Evolutionary conservation across 352 stramenopile genomes (phyloP).

Genomic region (Phytophthora vignae): DNA sequence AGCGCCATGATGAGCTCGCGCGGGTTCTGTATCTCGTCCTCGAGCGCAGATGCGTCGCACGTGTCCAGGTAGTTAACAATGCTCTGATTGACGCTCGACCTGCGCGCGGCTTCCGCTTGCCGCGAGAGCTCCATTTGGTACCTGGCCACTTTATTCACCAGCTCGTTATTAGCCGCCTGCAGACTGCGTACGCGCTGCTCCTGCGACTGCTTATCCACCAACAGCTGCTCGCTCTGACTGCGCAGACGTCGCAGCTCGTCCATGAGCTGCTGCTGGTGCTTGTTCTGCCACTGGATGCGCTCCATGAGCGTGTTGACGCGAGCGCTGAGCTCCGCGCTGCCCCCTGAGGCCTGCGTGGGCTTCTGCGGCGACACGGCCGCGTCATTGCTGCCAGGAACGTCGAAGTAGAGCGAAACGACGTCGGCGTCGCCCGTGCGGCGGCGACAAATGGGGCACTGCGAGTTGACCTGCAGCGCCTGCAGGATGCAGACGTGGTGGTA

Average conservation of each 20-base stretch:
- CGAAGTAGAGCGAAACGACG: constrained; percentile 75
- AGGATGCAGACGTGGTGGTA: constrained; percentile 76
- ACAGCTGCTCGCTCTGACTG: constrained; percentile 69
- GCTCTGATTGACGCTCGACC: constrained; percentile 72
- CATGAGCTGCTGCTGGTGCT: constrained; percentile 68
- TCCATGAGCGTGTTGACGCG: constrained; percentile 72
- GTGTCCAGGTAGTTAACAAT: constrained; percentile 79
- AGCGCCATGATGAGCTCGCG: constrained; percentile 77
- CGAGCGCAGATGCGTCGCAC: constrained; percentile 68
- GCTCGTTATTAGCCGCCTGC: constrained; percentile 58
- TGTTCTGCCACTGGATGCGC: constrained; percentile 82
- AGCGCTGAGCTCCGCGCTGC: constrained; percentile 54
- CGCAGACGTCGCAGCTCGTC: constrained; percentile 67
- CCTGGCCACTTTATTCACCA: constrained; percentile 76
- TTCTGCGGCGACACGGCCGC: not conserved
- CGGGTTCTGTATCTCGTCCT: constrained; percentile 84
- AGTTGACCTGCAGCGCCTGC: constrained; percentile 77
- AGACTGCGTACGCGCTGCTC: constrained; percentile 57
- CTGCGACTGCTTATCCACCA: constrained; percentile 69
- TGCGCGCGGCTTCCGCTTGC: constrained; percentile 58
- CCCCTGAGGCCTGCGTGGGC: constrained; percentile 13
- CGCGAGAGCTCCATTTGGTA: constrained; percentile 81
- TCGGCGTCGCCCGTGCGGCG: constrained; percentile 47
- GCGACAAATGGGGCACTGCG: constrained; percentile 80
- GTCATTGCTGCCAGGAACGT: constrained; percentile 42